These are phyloP conservation scores for Somion occarium DNA, from an alignment of 1,284 basidiomycete genomes.

Conservation along the genomic window DNA sequence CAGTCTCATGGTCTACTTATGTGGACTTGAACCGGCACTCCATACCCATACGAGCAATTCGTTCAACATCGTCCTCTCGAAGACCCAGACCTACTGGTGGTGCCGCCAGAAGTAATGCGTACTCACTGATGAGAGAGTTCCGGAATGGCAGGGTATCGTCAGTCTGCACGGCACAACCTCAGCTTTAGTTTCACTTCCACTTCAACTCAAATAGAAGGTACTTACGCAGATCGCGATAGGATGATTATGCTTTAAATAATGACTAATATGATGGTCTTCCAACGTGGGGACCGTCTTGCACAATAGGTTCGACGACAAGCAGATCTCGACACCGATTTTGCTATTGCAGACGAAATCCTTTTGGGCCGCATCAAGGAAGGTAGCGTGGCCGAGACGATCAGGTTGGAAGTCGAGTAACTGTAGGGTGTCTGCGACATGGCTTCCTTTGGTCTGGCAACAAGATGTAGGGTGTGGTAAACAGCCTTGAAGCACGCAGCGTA, in stretches of 20 bases:
- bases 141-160: constrained; percentile 77
- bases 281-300: constrained; percentile 64
- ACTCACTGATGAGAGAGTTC: constrained; percentile 68
- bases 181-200: no score
- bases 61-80: constrained; percentile 47
- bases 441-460: constrained; percentile 39
- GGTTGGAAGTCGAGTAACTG: constrained; percentile 61
- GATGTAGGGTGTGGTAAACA: constrained; percentile 2
- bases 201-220: no score
- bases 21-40: constrained; percentile 26
- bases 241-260: constrained; percentile 60
- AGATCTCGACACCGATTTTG: constrained; percentile 73
- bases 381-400: constrained; percentile 76
- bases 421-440: constrained; percentile 56
- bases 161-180: constrained; percentile 52
- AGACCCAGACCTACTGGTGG: constrained; percentile 68
- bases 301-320: constrained; percentile 78
- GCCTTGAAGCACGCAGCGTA: neutral
- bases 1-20: neutral
- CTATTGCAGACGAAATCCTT: constrained; percentile 50
- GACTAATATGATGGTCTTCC: constrained; percentile 67
- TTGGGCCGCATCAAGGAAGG: constrained; percentile 65
- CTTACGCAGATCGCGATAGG: constrained; percentile 75
- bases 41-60: constrained; percentile 62
- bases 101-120: constrained; percentile 68